These are phyloP conservation scores for Benincasa hispida DNA, from an alignment of 306 rosid species.

Conservation along the genomic window DNA sequence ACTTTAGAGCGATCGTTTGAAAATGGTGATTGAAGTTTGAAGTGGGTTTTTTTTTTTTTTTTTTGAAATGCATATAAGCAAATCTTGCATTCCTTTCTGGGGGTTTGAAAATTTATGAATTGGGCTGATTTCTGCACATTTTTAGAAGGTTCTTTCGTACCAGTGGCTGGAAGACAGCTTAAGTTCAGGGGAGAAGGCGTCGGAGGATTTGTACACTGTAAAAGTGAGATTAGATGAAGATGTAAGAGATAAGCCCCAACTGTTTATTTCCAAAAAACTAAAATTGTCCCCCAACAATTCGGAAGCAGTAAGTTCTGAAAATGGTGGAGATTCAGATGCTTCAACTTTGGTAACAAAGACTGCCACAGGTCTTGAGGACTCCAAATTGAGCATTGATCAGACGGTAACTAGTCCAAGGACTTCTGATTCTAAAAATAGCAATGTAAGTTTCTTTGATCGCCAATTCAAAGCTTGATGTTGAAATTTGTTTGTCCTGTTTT, in stretches of 20 bases:
- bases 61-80: too few relatives aligned
- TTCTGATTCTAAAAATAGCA: constrained; percentile 26
- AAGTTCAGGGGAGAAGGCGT: constrained; percentile 54
- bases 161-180: constrained; percentile 86
- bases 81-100: not conserved
- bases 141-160: constrained; percentile 48
- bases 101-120: not conserved
- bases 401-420: constrained; percentile 15
- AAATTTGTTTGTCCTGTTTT: not conserved
- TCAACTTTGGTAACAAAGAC: constrained; percentile 9
- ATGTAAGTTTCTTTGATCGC: constrained; percentile 21
- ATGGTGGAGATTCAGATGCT: constrained; percentile 8
- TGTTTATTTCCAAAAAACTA: constrained; percentile 29
- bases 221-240: constrained; percentile 26
- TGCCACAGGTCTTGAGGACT: constrained; percentile 15
- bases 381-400: constrained; percentile 10
- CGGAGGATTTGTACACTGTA: constrained; percentile 48
- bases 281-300: constrained; percentile 24
- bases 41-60: not conserved
- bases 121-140: not conserved
- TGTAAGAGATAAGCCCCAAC: constrained; percentile 20
- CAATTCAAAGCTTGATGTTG: not conserved
- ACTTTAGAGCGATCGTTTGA: not conserved
- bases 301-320: constrained; percentile 14
- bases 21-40: not conserved